Percentiles rank a stretch among this genome's conserved stretches.
phyloP scores from a whole-genome alignment of 2,329 filamentous ascomycete genomes.

The Colletotrichum spaethianum region DNA sequence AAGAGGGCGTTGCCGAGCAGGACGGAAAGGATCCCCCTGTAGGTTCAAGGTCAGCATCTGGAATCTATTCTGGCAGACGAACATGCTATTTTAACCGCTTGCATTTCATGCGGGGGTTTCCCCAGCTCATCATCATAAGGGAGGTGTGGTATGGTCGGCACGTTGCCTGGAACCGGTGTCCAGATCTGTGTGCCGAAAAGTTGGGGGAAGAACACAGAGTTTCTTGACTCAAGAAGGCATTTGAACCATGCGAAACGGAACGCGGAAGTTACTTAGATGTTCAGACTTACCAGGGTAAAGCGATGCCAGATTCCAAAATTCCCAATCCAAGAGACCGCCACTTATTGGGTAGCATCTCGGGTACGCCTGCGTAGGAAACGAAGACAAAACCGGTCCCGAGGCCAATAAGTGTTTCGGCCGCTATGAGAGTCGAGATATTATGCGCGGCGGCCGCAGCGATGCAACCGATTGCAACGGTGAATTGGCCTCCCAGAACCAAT shows the following conservation, averaged over 20 bases:
- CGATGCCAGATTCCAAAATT: conserved; percentile 40
- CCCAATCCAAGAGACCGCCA: conserved; percentile 45
- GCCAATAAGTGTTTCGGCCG: conserved; percentile 50
- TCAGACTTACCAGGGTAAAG: conserved; percentile 42
- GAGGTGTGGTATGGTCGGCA: conserved; percentile 31
- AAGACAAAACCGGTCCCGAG: conserved; percentile 52
- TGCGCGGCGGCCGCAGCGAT: conserved; percentile 47
- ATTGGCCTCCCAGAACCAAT: conserved; percentile 36
- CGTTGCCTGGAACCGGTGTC: conserved; percentile 10
- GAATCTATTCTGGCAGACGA: conserved; percentile 8
- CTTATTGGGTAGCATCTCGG: conserved; percentile 53
- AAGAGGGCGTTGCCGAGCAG: conserved; percentile 48
- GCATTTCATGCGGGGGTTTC: conserved; percentile 18
- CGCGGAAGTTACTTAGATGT: conserved; percentile 15
- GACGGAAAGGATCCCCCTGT: conserved; percentile 46
- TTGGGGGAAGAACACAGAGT: conserved; percentile 10
- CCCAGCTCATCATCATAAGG: background rate
- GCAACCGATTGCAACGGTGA: conserved; percentile 29
- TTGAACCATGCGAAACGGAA: conserved; percentile 43
- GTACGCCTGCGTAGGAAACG: conserved; percentile 51
- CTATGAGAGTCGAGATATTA: conserved; percentile 45
- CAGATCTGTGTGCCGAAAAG: conserved; percentile 12
- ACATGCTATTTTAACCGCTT: background rate
- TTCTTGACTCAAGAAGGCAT: conserved; percentile 10
- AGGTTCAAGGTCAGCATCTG: conserved; percentile 37